phyloP scores from a whole-genome alignment of 2,329 filamentous ascomycete genomes.

The Cryphonectria carpinicola region DNA sequence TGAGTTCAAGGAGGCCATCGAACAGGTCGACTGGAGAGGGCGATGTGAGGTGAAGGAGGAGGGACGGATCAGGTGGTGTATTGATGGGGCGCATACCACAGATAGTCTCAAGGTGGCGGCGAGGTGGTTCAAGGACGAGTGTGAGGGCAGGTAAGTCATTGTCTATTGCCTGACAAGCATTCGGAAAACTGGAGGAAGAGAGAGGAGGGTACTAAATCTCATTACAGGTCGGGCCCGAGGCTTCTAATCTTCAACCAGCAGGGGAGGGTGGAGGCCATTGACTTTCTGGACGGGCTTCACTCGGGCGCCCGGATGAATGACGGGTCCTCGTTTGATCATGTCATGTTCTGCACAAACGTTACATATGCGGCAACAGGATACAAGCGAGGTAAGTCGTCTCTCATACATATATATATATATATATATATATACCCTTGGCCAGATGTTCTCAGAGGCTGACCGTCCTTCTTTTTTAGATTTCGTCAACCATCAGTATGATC shows the following conservation, averaged over 20 bases:
- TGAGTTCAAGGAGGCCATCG: slow-evolving; percentile 73
- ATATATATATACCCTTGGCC: neutral
- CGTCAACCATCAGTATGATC: slow-evolving; percentile 58
- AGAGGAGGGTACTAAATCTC: neutral
- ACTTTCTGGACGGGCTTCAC: slow-evolving; percentile 56
- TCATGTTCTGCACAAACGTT: slow-evolving; percentile 40
- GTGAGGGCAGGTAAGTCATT: neutral
- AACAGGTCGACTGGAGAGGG: slow-evolving; percentile 76
- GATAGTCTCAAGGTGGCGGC: slow-evolving; percentile 85
- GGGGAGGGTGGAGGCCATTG: slow-evolving; percentile 56
- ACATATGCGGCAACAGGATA: slow-evolving; percentile 56
- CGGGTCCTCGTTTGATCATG: slow-evolving; percentile 65
- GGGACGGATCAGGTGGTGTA: slow-evolving; percentile 72
- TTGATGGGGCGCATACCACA: slow-evolving; percentile 91
- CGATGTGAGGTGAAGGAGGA: slow-evolving; percentile 69
- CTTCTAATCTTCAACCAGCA: slow-evolving; percentile 89
- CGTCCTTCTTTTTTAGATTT: slow-evolving; percentile 48
- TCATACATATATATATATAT: neutral
- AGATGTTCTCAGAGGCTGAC: slow-evolving; percentile 16
- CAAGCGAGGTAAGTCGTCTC: slow-evolving; percentile 44
- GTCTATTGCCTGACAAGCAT: neutral
- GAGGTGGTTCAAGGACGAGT: slow-evolving; percentile 74
- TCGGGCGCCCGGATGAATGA: slow-evolving; percentile 39
- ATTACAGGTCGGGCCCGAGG: slow-evolving; percentile 43
- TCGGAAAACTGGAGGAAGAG: neutral